Evolutionary conservation across 139 green algal species (phyloP), one percentile per base, ranked within the genome.

Genomic region (Ettlia oleoabundans): DNA sequence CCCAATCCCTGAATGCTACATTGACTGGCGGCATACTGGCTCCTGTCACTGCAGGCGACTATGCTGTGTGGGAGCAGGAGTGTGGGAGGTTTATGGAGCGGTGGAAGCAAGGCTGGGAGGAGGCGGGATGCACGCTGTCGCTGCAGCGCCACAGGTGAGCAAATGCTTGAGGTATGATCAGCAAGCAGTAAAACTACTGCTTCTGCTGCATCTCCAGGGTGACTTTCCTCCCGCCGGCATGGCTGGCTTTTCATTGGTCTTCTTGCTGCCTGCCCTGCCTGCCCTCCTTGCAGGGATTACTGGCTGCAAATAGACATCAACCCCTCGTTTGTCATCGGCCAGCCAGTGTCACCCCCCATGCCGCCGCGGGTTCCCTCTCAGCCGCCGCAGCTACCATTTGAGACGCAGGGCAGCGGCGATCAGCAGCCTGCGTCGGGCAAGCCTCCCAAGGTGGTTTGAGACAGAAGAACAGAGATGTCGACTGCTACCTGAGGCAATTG

Each of bases 261-360:
- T n/a, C n/a, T 58, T 64, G 4, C 21, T 43, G 13, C n/a, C 13
- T n/a, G n/a, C n/a, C n/a, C n/a, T n/a, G n/a, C n/a, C 30, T 30
- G 18, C 42, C 42, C 30, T 26, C 15, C 0, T 64, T 83, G 63
- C 82, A 81, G 63, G 4, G 70, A 80, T 22, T 86, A 86, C 62
- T 90, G 85, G 80, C 53, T 90, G n/a, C 85, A 90, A 63, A 82
- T 90, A 30, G 83, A 87, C 73, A 52, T 87, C 5, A 66, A 80
- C 4, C 83, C 76, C 4, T 33, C 9, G n/a, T 41, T 42, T 18
- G 41, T n/a, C 21, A 38, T 13, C 19, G 33, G 18, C 2, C 41
- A 84, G 65, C 78, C 78, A 6, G 30, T 62, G 0, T n/a, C 58
- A 2, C 78, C 78, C 18, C 78, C 78, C 37, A 52, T 74, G 53